Evolutionary conservation across 2,329 filamentous ascomycete genomes (phyloP), one percentile per base, ranked within the genome.

Genomic region (Aureobasidium namibiae): DNA sequence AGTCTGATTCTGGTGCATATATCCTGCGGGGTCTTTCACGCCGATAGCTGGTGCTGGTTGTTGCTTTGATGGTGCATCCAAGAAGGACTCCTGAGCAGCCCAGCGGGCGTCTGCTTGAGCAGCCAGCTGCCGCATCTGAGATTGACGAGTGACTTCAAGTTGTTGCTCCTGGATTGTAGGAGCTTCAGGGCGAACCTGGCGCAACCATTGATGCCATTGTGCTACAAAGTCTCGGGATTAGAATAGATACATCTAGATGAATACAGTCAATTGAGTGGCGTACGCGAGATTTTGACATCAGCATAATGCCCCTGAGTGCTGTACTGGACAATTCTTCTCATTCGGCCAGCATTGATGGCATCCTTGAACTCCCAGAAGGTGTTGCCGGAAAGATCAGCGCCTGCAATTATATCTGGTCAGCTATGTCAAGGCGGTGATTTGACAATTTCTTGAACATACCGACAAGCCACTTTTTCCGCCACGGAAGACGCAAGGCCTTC

Each of bases 171-270:
- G 67, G 52, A 86, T 68, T 1, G 77, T 76, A 0, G 84, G 84
- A 2, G 84, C 74, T 16, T 80, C 73, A 54, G 72, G 65, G 45
- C 84, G 81, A 10, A 83, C 82, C 64, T 85, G 78, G 65, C 84
- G 82, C 26, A 87, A 80, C 84, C 84, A 87, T 73, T 86, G 84
- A 67, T 84, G 82, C 84, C 84, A 87, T 78, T 83, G 81, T 56
- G 83, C 80, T 83, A 68, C 18, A n/a, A 16, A 26, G 31, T 3
- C 23, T 39, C 21, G 4, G n/a, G 21, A 38, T 63, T 13, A 61
- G 61, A 57, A 42, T n/a, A 16, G 24, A 16, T 13, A 36, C 24
- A 14, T 11, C 18, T 49, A 24, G n/a, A 34, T 13, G 53, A 36
- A 34, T 44, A 53, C 56, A 9, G 61, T 61, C 16, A 24, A 41